Evolutionary conservation across 768 basidiomycete genomes (phyloP), one percentile per base, ranked within the genome.

Genomic region (Termitomyces sp.): DNA sequence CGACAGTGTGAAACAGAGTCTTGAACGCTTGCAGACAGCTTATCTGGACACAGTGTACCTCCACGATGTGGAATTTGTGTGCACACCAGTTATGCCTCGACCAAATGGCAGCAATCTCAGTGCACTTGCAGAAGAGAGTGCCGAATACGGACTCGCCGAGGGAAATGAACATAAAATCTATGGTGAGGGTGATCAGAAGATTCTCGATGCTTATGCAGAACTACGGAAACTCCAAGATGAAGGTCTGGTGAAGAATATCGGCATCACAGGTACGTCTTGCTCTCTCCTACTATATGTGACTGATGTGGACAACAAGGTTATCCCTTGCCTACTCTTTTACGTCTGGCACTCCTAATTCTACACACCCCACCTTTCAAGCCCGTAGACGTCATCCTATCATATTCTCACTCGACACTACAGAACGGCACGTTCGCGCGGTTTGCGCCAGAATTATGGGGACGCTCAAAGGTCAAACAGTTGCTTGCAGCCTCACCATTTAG

Each of bases 11-110:
- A 69, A 76, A 48, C 82, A 82, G 57, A 91, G 89, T 64, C 74
- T 93, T 33, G 71, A 76, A 43, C 83, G 91, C 22, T 66, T 95
- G 56, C 81, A 87, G 51, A 94, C 93, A 12, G 71, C 77, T 57
- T 93, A 94, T 67, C 78, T 95, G 36, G 93, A 95, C 63, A 75
- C 78, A 0, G 89, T 93, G 0, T 93, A 89, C 67, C 72, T 93
- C 32, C 93, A 95, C 66, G 93, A 95, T 67, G 82, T 90, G 48
- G 93, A 95, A 74, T 91, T 85, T 62, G 82, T 94, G 13, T 80
- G 80, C 40, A 79, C 83, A 3, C 69, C 73, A 37, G 74, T 86
- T 42, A 65, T 74, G 30, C 81, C 86, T 2, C 74, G 74, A 45
- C 67, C 68, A 27, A 78, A 74, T 18, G 90, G 89, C 4, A 77